These are phyloP conservation scores for Talaromyces borbonicus DNA, from an alignment of 495 filamentous ascomycete species.

Conservation along the genomic window DNA sequence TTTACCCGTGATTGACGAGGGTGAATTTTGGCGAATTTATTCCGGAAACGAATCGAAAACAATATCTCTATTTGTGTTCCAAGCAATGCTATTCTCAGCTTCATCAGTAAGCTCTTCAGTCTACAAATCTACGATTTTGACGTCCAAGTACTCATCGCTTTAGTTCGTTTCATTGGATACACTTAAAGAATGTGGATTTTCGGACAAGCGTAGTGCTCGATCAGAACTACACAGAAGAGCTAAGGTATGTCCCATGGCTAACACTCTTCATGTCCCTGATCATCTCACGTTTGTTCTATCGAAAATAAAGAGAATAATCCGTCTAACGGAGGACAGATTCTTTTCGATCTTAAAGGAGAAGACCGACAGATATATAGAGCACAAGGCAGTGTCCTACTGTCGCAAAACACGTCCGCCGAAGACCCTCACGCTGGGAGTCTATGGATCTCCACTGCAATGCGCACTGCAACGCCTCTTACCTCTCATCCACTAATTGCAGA, in stretches of 20 bases:
- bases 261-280: no score
- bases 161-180: slow-evolving; percentile 32
- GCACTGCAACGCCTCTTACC: slow-evolving; percentile 36
- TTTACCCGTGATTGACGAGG: slow-evolving; percentile 38
- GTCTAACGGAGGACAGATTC: no score
- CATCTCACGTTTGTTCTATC: no score
- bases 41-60: slow-evolving; percentile 13
- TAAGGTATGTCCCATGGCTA: slow-evolving; percentile 17
- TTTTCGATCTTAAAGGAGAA: slow-evolving; percentile 23
- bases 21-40: slow-evolving; percentile 37
- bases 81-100: slow-evolving; percentile 37
- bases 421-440: slow-evolving; percentile 33
- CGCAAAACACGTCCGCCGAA: slow-evolving; percentile 25
- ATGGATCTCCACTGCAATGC: slow-evolving; percentile 38
- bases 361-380: slow-evolving; percentile 22
- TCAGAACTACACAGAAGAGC: slow-evolving; percentile 33
- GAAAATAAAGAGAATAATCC: no score
- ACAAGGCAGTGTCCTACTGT: slow-evolving; percentile 36
- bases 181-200: slow-evolving; percentile 33
- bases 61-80: slow-evolving; percentile 38
- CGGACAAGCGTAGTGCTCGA: slow-evolving; percentile 30
- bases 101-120: slow-evolving; percentile 27
- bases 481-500: slow-evolving; percentile 16
- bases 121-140: no score
- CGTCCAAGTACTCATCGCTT: not conserved